Evolutionary conservation across 768 basidiomycete genomes (phyloP).

Genomic region (Fistulinella prunicolor): DNA sequence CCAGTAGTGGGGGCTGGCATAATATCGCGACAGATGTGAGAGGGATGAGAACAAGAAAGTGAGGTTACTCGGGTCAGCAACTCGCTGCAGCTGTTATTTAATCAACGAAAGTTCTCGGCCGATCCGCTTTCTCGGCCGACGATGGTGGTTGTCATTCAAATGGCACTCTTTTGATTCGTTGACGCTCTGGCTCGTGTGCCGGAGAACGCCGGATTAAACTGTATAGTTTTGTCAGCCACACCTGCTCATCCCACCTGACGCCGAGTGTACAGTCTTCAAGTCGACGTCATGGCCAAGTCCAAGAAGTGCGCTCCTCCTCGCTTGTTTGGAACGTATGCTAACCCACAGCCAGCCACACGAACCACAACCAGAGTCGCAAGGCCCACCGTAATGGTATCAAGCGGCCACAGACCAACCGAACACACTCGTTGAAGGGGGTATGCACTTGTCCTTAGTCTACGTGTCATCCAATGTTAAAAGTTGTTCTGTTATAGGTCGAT

Average conservation of each 20-base stretch:
- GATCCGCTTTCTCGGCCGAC: too few relatives aligned
- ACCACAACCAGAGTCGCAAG: conserved; percentile 96
- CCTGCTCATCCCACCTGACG: background rate
- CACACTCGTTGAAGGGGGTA: conserved; percentile 89
- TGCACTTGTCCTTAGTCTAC: conserved; percentile 33
- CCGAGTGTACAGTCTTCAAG: conserved; percentile 5
- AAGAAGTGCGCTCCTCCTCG: conserved; percentile 70
- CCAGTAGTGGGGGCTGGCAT: conserved; percentile 57
- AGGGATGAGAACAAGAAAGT: too few relatives aligned
- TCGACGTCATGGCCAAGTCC: conserved; percentile 85
- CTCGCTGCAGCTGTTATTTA: too few relatives aligned
- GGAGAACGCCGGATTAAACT: conserved; percentile 23
- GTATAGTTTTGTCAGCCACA: conserved; percentile 37
- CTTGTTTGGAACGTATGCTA: conserved; percentile 8
- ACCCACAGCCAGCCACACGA: conserved; percentile 62
- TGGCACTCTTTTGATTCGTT: too few relatives aligned
- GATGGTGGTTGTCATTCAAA: too few relatives aligned
- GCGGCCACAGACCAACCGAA: conserved; percentile 67
- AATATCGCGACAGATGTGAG: background rate
- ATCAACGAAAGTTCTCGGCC: too few relatives aligned
- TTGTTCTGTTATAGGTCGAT: conserved; percentile 55
- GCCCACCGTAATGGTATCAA: conserved; percentile 98
- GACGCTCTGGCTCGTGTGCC: too few relatives aligned
- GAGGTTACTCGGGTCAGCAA: background rate
- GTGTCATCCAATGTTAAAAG: background rate